phyloP scores from a whole-genome alignment of 805 yeast genomes.

The Danielia oregonensis region DNA sequence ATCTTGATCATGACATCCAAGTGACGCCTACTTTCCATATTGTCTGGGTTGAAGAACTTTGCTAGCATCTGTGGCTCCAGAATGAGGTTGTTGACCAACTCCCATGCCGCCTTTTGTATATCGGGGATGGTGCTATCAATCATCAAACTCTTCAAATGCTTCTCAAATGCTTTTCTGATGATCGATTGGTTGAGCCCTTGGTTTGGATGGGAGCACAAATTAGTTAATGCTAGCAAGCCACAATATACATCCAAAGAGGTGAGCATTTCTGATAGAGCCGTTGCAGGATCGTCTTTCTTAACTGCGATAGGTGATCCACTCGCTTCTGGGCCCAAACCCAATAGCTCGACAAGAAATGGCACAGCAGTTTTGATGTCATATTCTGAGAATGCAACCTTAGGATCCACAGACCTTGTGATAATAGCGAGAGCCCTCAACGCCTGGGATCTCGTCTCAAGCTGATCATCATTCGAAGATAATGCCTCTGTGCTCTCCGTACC shows the following conservation, averaged over 20 bases:
- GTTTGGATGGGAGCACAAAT: conserved; percentile 47
- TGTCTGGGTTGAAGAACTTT: conserved; percentile 55
- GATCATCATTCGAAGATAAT: conserved; percentile 6
- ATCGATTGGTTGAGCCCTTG: conserved; percentile 37
- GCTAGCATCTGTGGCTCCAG: conserved; percentile 39
- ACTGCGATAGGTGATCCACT: background rate
- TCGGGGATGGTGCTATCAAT: conserved; percentile 33
- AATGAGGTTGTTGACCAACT: conserved; percentile 60
- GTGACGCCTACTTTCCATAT: conserved; percentile 33
- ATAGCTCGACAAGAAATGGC: conserved; percentile 46
- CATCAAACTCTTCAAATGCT: conserved; percentile 39
- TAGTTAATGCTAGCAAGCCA: conserved; percentile 63
- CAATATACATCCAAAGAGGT: conserved; percentile 47
- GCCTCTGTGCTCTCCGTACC: conserved; percentile 19
- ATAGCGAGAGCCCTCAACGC: conserved; percentile 44
- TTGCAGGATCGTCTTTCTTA: background rate
- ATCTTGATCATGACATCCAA: conserved; percentile 29
- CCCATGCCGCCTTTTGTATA: conserved; percentile 59
- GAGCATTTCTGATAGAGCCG: conserved; percentile 19
- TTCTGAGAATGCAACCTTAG: conserved; percentile 37
- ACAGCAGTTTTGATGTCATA: conserved; percentile 39
- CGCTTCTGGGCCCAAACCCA: conserved; percentile 26
- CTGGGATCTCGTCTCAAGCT: conserved; percentile 21
- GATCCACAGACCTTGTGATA: conserved; percentile 43
- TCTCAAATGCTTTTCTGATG: conserved; percentile 45